These are phyloP conservation scores for Orbilia brochopaga DNA, from an alignment of 2,329 filamentous ascomycete genomes.

Conservation along the genomic window DNA sequence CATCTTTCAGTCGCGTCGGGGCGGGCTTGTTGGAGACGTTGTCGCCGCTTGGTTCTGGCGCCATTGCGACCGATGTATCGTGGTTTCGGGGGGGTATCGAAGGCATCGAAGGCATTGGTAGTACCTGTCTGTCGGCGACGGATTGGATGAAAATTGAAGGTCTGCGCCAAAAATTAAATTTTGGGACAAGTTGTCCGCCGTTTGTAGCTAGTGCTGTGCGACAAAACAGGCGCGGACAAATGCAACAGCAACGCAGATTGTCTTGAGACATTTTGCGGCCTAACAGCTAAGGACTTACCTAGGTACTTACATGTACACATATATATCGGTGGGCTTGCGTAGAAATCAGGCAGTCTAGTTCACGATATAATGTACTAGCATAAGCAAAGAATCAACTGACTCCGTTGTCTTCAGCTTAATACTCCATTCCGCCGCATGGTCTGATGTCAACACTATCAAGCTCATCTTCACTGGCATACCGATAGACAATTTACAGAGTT, in stretches of 20 bases:
- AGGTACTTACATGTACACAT: too few species aligned
- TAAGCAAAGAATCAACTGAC: too few species aligned
- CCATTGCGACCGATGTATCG: constrained; percentile 18
- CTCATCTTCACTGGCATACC: too few species aligned
- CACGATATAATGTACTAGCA: too few species aligned
- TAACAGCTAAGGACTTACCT: too few species aligned
- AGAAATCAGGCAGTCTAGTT: too few species aligned
- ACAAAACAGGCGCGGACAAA: constrained; percentile 13
- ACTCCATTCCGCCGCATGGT: too few species aligned
- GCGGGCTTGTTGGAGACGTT: constrained; percentile 15
- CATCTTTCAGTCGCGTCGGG: constrained; percentile 69
- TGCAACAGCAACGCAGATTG: constrained; percentile 12
- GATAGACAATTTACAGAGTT: too few species aligned
- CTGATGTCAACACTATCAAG: too few species aligned
- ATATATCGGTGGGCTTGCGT: too few species aligned
- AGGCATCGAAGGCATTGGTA: constrained; percentile 13
- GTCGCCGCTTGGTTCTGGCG: constrained; percentile 13
- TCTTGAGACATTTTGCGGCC: too few species aligned
- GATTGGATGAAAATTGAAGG: not conserved
- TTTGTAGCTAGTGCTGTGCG: constrained; percentile 27
- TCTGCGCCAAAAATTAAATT: constrained; percentile 23
- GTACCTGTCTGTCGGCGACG: not conserved
- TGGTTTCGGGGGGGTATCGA: constrained; percentile 4
- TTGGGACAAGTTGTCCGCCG: constrained; percentile 26
- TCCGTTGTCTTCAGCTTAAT: too few species aligned